These are phyloP conservation scores for Tetrahymena borealis DNA, from an alignment of 73 alveolate genomes.

Conservation along the genomic window DNA sequence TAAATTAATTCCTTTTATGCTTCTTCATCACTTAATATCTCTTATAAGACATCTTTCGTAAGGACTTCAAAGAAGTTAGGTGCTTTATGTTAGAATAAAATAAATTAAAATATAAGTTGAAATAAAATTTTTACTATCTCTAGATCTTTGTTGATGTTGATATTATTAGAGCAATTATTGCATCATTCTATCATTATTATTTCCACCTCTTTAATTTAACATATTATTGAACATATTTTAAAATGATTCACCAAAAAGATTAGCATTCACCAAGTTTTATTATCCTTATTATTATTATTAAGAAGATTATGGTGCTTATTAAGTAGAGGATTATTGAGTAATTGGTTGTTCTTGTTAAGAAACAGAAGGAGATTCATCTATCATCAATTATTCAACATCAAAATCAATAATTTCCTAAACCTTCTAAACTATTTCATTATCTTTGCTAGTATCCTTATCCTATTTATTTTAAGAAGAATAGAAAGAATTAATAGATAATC, in stretches of 20 bases:
- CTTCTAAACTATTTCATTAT: not conserved
- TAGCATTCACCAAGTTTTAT: not conserved
- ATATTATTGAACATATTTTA: not conserved
- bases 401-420: not conserved
- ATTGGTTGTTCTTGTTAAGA: not conserved
- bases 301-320: not conserved
- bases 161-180: not conserved
- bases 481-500: not conserved
- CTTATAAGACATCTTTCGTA: not conserved
- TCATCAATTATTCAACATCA: not conserved
- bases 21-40: not conserved
- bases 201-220: not conserved
- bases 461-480: not conserved
- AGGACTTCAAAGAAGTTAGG: not conserved
- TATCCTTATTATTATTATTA: not conserved
- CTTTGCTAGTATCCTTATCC: not conserved
- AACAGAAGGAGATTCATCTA: not conserved
- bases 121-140: not conserved
- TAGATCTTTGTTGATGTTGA: not conserved
- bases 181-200: not conserved
- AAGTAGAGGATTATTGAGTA: not conserved
- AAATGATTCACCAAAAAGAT: not conserved
- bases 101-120: not conserved
- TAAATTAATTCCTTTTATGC: not conserved
- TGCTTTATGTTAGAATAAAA: not conserved